phyloP scores from a whole-genome alignment of 1,139 yeast species.

The Suhomyces coccinellae region DNA sequence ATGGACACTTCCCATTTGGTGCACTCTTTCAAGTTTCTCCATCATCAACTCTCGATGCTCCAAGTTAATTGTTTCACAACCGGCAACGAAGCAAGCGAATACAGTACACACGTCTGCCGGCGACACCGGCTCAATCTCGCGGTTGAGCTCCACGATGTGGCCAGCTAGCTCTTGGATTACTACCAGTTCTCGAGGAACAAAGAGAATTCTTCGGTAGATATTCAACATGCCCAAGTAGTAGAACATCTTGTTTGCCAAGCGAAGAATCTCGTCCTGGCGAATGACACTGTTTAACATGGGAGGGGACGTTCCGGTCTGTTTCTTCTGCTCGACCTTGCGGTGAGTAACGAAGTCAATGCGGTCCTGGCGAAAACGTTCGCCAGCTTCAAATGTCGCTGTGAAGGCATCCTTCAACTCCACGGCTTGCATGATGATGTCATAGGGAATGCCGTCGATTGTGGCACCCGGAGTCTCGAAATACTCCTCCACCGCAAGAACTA shows the following conservation, averaged over 20 bases:
- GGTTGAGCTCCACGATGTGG: constrained; percentile 37
- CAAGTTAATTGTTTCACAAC: constrained; percentile 52
- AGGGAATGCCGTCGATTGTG: constrained; percentile 25
- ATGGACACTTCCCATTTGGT: constrained; percentile 47
- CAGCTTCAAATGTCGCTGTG: constrained; percentile 30
- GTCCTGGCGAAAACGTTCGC: constrained; percentile 30
- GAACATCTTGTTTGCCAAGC: constrained; percentile 58
- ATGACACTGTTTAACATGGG: constrained; percentile 19
- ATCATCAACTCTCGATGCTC: constrained; percentile 35
- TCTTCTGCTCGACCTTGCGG: too few relatives aligned
- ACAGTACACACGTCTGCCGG: constrained; percentile 59
- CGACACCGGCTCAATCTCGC: constrained; percentile 42
- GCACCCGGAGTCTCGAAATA: constrained; percentile 17
- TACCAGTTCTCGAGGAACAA: constrained; percentile 46
- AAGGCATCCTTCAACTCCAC: constrained; percentile 47
- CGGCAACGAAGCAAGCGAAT: constrained; percentile 58
- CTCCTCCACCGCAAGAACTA: constrained; percentile 43
- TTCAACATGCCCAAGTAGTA: constrained; percentile 56
- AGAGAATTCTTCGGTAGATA: constrained; percentile 55
- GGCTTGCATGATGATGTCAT: constrained; percentile 42
- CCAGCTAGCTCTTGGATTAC: constrained; percentile 49
- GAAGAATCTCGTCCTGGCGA: constrained; percentile 39
- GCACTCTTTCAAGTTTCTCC: constrained; percentile 39
- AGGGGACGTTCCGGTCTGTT: too few relatives aligned
- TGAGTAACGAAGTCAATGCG: constrained; percentile 3